A percentile compares a stretch with the other conserved stretches of the same genome.
These are phyloP conservation scores for Stipa capillata DNA, from an alignment of 176 grass and related monocot species.

Conservation along the genomic window DNA sequence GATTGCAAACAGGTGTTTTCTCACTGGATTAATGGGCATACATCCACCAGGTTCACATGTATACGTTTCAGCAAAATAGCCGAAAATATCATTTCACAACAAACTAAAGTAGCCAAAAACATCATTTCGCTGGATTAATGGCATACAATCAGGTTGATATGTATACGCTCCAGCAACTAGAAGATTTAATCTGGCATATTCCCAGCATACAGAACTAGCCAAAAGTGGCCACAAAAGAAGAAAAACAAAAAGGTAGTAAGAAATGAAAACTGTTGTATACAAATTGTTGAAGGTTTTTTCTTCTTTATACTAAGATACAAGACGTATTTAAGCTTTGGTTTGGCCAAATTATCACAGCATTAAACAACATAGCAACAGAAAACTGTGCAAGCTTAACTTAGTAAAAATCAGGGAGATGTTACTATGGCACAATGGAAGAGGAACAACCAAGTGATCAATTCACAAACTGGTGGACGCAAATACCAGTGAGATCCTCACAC, in stretches of 20 bases:
- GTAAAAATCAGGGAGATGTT: neutral
- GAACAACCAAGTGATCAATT: neutral
- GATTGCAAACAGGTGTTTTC: too few relatives aligned
- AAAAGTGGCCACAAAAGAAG: neutral
- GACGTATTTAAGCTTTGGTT: neutral
- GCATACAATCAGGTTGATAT: too few relatives aligned
- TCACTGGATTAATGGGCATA: neutral
- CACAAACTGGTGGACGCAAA: conserved; percentile 22
- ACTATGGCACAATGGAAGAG: neutral
- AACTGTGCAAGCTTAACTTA: neutral
- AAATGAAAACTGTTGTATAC: neutral
- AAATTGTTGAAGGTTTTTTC: neutral
- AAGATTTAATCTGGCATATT: neutral
- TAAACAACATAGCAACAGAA: neutral
- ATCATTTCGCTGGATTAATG: neutral
- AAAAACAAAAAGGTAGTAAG: neutral
- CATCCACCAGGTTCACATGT: neutral
- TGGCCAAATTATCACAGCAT: neutral
- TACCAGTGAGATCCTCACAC: neutral
- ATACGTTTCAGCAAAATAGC: neutral
- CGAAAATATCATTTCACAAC: conserved; percentile 7
- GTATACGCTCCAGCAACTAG: too few relatives aligned
- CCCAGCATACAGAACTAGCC: neutral
- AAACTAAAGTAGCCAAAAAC: neutral
- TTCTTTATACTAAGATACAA: neutral